Percentiles rank a stretch among this genome's conserved stretches.
Evolutionary conservation across 1,284 basidiomycete genomes (phyloP).

Genomic region (Pseudomicrostroma phylloplanum): DNA sequence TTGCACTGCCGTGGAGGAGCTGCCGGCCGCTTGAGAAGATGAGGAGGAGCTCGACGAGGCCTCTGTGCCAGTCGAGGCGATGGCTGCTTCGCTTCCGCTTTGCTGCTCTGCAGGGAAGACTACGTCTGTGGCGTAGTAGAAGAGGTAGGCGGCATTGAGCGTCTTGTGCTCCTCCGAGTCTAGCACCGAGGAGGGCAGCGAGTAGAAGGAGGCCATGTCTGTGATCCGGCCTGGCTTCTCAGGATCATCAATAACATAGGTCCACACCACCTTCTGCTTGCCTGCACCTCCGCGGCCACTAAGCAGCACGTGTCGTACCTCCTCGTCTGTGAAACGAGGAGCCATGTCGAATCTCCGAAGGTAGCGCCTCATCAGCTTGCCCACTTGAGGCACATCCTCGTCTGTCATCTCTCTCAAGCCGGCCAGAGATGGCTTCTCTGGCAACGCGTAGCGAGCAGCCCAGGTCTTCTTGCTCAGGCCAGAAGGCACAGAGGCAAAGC

Average conservation of each 20-base stretch:
- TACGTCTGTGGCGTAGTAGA: conserved; percentile 64
- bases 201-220: conserved; percentile 95
- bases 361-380: conserved; percentile 69
- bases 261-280: conserved; percentile 65
- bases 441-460: conserved; percentile 31
- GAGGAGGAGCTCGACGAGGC: conserved; percentile 11
- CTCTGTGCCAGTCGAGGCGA: conserved; percentile 7
- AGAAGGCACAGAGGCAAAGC: conserved; percentile 64
- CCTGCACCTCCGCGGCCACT: conserved; percentile 67
- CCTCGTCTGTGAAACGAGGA: conserved; percentile 70
- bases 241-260: conserved; percentile 95
- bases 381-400: conserved; percentile 68
- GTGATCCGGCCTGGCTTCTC: conserved; percentile 75
- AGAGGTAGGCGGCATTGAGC: conserved; percentile 85
- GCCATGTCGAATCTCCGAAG: conserved; percentile 80
- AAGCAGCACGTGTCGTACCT: conserved; percentile 79
- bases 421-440: conserved; percentile 49
- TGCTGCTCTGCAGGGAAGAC: conserved; percentile 18
- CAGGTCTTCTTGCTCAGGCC: conserved; percentile 38
- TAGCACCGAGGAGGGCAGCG: conserved; percentile 84
- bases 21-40: not conserved
- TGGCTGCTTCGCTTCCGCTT: too few relatives aligned
- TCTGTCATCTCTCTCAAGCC: conserved; percentile 79
- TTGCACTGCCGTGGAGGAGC: not conserved
- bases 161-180: conserved; percentile 56